Conservation (phyloP, 371 early-diverging fungal genomes). For the Chytridium lagenaria region DNA sequence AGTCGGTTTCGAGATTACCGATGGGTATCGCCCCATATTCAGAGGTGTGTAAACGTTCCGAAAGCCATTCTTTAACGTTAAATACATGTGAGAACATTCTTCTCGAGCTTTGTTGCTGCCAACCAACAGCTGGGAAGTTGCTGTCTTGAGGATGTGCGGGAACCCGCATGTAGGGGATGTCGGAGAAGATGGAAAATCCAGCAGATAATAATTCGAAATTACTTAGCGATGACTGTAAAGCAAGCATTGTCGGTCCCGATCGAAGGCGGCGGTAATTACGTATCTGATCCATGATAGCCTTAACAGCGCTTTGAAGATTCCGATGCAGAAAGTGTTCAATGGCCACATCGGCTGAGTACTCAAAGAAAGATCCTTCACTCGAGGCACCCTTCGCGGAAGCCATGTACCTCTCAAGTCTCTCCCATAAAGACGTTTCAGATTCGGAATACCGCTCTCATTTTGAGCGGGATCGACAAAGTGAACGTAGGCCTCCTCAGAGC, state of each 20-base stretch:
- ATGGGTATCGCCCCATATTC: constrained; percentile 88
- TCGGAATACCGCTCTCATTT: constrained; percentile 74
- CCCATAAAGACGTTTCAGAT: constrained; percentile 64
- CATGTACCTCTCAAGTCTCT: constrained; percentile 31
- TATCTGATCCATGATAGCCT: constrained; percentile 51
- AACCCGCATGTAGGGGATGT: constrained; percentile 72
- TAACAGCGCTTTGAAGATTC: constrained; percentile 65
- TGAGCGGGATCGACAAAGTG: constrained; percentile 74
- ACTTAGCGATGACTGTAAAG: constrained; percentile 54
- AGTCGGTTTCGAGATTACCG: constrained; percentile 86
- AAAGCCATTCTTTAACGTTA: constrained; percentile 72
- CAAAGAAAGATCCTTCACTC: constrained; percentile 46
- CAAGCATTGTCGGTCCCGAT: constrained; percentile 73
- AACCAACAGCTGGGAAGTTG: constrained; percentile 79
- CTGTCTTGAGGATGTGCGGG: constrained; percentile 68
- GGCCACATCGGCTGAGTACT: constrained; percentile 56
- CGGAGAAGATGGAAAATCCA: constrained; percentile 61
- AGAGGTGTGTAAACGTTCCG: constrained; percentile 75
- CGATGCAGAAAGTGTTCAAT: constrained; percentile 56
- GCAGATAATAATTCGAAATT: constrained; percentile 57
- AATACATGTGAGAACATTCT: constrained; percentile 78
- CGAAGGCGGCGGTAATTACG: constrained; percentile 65
- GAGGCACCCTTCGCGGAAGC: no score
- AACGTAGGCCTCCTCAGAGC: constrained; percentile 59
- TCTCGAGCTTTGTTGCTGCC: constrained; percentile 76